A percentile compares a stretch with the other conserved stretches of the same genome.
Evolutionary conservation across 768 basidiomycete species (phyloP).

Genomic region (Lactarius trivialis): DNA sequence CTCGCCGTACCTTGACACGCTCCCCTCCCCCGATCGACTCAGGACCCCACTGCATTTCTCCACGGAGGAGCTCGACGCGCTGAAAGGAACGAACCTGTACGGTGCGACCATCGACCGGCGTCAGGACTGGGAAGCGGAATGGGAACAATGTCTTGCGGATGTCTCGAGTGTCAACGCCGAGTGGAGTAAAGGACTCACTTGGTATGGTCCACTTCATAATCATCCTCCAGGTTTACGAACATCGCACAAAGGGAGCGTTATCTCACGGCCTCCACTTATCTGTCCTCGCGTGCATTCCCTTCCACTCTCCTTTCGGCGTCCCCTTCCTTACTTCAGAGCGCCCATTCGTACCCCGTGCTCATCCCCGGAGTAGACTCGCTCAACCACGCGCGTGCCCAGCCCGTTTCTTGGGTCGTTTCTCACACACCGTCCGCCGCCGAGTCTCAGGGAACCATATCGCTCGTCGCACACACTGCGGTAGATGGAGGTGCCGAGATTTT

Average conservation of each 20-base stretch:
- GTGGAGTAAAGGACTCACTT: slow-evolving; percentile 54
- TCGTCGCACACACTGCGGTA: slow-evolving; percentile 48
- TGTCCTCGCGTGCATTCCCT: slow-evolving; percentile 87
- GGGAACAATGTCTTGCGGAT: slow-evolving; percentile 44
- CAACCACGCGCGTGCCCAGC: slow-evolving; percentile 76
- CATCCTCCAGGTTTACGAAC: not conserved
- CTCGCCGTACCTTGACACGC: slow-evolving; percentile 55
- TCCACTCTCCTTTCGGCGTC: slow-evolving; percentile 63
- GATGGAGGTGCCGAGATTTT: slow-evolving; percentile 52
- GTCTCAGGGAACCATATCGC: slow-evolving; percentile 42
- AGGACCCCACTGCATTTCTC: slow-evolving; percentile 73
- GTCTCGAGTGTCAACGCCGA: slow-evolving; percentile 32
- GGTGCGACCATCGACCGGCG: slow-evolving; percentile 68
- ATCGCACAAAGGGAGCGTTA: slow-evolving; percentile 54
- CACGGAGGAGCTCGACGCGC: slow-evolving; percentile 49
- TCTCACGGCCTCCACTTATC: slow-evolving; percentile 63
- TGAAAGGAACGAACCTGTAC: slow-evolving; percentile 76
- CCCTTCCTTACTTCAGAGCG: slow-evolving; percentile 46
- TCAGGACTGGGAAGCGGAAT: slow-evolving; percentile 57
- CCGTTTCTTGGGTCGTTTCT: slow-evolving; percentile 75
- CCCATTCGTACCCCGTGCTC: slow-evolving; percentile 64
- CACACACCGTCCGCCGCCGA: slow-evolving; percentile 13
- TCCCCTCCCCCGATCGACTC: slow-evolving; percentile 53
- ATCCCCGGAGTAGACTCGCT: slow-evolving; percentile 83
- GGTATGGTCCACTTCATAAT: slow-evolving; percentile 41